Evolutionary conservation across 345 rosid genomes (phyloP).

Genomic region (Melastoma malabathricum): DNA sequence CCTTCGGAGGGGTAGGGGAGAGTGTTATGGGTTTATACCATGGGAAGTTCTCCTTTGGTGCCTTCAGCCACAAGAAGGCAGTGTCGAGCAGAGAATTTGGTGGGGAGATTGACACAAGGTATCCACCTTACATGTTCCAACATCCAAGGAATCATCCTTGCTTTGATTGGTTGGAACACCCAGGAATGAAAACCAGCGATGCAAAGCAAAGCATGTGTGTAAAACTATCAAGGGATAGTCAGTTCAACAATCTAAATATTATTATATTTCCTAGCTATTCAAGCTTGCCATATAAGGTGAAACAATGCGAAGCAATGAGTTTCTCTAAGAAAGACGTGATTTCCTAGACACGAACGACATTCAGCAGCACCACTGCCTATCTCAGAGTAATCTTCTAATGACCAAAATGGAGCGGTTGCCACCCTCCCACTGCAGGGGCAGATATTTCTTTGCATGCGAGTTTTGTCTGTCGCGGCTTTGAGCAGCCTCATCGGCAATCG

Average conservation of each 20-base stretch:
- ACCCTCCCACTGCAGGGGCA: too few relatives aligned
- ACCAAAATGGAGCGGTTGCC: too few relatives aligned
- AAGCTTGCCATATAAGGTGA: neutral
- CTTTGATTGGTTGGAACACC: conserved; percentile 33
- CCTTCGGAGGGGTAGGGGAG: conserved; percentile 93
- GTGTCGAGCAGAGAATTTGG: conserved; percentile 49
- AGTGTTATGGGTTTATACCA: conserved; percentile 87
- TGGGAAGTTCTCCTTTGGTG: conserved; percentile 72
- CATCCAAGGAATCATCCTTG: conserved; percentile 32
- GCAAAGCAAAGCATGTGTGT: neutral
- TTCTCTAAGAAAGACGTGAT: neutral
- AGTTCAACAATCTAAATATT: neutral
- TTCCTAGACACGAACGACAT: too few relatives aligned
- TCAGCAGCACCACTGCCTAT: too few relatives aligned
- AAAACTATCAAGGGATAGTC: too few relatives aligned
- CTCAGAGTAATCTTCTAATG: too few relatives aligned
- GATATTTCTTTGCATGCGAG: too few relatives aligned
- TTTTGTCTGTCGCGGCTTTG: too few relatives aligned
- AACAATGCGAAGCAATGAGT: neutral
- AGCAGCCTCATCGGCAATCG: too few relatives aligned
- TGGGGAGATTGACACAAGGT: conserved; percentile 50
- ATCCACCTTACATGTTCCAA: conserved; percentile 61
- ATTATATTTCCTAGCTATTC: neutral
- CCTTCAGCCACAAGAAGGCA: conserved; percentile 84
- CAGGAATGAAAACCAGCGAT: conserved; percentile 11